Base-by-base conservation (phyloP, 2,329 filamentous ascomycete genomes). In the Dactylonectria estremocensis region DNA sequence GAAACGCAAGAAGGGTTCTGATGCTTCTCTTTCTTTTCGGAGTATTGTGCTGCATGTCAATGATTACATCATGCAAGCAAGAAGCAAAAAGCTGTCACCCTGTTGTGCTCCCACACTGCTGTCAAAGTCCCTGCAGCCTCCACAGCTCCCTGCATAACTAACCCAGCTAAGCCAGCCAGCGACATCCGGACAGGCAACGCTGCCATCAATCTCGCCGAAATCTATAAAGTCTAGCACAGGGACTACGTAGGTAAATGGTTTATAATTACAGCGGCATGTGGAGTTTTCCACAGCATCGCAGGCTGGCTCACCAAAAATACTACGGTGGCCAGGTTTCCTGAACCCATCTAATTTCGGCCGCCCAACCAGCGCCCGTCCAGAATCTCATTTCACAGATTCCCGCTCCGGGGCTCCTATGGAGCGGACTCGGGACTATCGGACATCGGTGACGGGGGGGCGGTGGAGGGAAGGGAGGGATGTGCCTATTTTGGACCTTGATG, bases 271-370 rank as follows among this genome's bases (percentile, higher is more conserved):
- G 22, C 31, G 31, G 53, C 53, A 40, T 24, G 55, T 18, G n/a
- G 46, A 60, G 22, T n/a, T 31, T 50, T 24, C 22, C 20, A 50
- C 13, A 18, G 3, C 18, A 10, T n/a, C n/a, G 14, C 2, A 46
- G 9, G 13, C 22, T 24, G 16, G 14, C 40, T 14, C 14, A 16
- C 61, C 55, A 59, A 64, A 59, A 64, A 59, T 64, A 64, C n/a
- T n/a, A n/a, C n/a, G 53, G 46, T 28, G 45, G 6, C 61, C 50
- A n/a, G 59, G 59, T 48, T 48, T 61, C n/a, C 22, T 43, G 40
- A 18, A 9, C 10, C 49, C 58, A 18, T 62, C 53, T 20, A 66
- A 66, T 66, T 66, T 66, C 64, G 58, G 46, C 64, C 63, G 45
- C 48, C 63, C 63, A 66, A 61, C 63, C 63, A 66, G 37, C 35